phyloP scores from a whole-genome alignment of 2,329 filamentous ascomycete species.

The Pseudopyricularia javanii region DNA sequence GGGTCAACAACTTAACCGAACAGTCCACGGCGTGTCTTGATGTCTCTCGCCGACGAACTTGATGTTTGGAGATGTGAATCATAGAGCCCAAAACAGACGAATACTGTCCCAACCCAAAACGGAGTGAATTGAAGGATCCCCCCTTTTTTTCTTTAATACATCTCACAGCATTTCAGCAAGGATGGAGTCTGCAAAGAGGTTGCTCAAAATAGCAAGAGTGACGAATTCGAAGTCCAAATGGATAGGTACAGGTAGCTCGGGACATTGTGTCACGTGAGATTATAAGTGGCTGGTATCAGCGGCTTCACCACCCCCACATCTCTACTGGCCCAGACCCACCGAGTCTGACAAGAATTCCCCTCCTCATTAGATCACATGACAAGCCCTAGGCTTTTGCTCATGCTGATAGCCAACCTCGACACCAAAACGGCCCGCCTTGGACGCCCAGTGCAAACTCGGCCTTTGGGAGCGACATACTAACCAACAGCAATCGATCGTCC shows the following conservation, averaged over 20 bases:
- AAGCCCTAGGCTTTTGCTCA: background rate
- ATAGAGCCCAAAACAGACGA: no score
- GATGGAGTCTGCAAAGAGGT: no score
- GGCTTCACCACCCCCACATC: background rate
- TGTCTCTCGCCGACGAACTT: background rate
- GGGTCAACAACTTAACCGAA: background rate
- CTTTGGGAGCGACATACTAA: constrained; percentile 1
- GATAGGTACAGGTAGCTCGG: no score
- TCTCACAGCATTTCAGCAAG: no score
- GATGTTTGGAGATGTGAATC: no score
- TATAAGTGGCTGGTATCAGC: background rate
- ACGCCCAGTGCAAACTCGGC: background rate
- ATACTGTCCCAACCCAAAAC: no score
- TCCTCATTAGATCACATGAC: background rate
- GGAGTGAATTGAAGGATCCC: no score
- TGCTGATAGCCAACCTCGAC: background rate
- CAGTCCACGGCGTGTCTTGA: background rate
- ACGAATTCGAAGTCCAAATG: no score
- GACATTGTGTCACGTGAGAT: background rate
- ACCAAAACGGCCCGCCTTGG: background rate
- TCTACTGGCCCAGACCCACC: background rate
- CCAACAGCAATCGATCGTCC: constrained; percentile 4
- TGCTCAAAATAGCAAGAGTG: no score
- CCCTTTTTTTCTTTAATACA: no score
- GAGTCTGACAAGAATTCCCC: background rate